Evolutionary conservation across 345 rosid genomes (phyloP), one percentile per base, ranked within the genome.

Genomic region (Camelina neglecta): DNA sequence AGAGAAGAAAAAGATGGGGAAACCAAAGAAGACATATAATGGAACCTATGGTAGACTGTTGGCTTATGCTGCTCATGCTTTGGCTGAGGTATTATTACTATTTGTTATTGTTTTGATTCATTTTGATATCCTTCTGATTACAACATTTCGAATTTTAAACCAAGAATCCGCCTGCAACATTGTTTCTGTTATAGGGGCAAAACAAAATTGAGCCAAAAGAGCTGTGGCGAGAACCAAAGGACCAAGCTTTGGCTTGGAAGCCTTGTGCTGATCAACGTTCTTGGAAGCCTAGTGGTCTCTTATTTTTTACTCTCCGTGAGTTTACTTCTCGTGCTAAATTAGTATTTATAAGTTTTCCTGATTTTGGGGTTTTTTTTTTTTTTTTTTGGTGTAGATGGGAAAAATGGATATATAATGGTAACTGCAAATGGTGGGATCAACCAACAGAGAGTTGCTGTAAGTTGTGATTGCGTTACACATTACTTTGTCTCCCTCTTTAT

Each of bases 371-470:
- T 39, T 6, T 16, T n/a, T 38, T 72, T 12, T 68, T 18, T 39
- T 6, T 16, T n/a, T 38, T 72, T 12, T 68, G 0, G 47, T 77
- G 42, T 65, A 92, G 99, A 84, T 62, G 96, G 93, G 47, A 87
- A 81, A 47, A 95, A 90, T 57, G 99, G 99, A 80, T 95, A 92
- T 81, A 84, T 95, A 65, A 72, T 88, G 87, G 79, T 92, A 65
- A 95, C 99, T 70, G 98, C 98, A 73, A 95, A 95, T 85, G 99
- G 99, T 68, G 99, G 99, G 20, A 87, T 95, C 45, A 95, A 89
- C 79, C 99, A 95, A 88, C 99, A 92, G 77, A 80, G 98, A 74
- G 99, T 95, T 16, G 97, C 99, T 74, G 99, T 92, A 86, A 89
- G 97, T 75, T 68, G 0, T 64, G n/a, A 33, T 44, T 29, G 2